A percentile compares a stretch with the other conserved stretches of the same genome.
phyloP scores from a whole-genome alignment of 768 basidiomycete species.

The Butyriboletus loyo region DNA sequence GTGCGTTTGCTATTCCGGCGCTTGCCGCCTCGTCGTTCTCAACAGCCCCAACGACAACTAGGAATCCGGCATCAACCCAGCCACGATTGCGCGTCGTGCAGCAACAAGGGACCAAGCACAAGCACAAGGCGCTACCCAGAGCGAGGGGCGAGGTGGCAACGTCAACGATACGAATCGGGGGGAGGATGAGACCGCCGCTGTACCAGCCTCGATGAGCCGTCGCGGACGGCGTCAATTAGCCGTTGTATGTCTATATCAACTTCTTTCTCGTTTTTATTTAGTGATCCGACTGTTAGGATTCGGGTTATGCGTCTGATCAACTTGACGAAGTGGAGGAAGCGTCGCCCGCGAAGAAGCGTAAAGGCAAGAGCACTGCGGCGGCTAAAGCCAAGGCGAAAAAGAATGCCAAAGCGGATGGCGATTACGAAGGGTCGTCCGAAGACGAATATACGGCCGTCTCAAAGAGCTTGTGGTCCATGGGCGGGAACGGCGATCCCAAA shows the following conservation, averaged over 20 bases:
- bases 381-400: constrained; percentile 40
- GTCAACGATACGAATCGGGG: constrained; percentile 11
- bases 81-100: constrained; percentile 38
- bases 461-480: constrained; percentile 41
- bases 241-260: constrained; percentile 3
- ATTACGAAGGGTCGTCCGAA: constrained; percentile 53
- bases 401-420: constrained; percentile 43
- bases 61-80: constrained; percentile 53
- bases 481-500: constrained; percentile 38
- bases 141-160: constrained; percentile 8
- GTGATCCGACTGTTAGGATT: constrained; percentile 5
- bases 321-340: constrained; percentile 57
- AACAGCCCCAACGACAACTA: constrained; percentile 26
- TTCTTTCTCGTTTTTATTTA: background rate
- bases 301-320: constrained; percentile 70
- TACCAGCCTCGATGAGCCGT: constrained; percentile 10
- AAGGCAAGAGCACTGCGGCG: constrained; percentile 37
- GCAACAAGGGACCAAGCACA: constrained; percentile 29
- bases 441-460: constrained; percentile 68
- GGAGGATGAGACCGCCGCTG: background rate
- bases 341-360: constrained; percentile 54
- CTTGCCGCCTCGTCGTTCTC: background rate
- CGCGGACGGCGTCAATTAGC: constrained; percentile 13
- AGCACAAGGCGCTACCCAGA: constrained; percentile 30
- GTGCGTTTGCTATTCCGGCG: constrained; percentile 35